Evolutionary conservation across 129 eudicot species (phyloP), one percentile per base, ranked within the genome.

Genomic region (Flaveria robusta): DNA sequence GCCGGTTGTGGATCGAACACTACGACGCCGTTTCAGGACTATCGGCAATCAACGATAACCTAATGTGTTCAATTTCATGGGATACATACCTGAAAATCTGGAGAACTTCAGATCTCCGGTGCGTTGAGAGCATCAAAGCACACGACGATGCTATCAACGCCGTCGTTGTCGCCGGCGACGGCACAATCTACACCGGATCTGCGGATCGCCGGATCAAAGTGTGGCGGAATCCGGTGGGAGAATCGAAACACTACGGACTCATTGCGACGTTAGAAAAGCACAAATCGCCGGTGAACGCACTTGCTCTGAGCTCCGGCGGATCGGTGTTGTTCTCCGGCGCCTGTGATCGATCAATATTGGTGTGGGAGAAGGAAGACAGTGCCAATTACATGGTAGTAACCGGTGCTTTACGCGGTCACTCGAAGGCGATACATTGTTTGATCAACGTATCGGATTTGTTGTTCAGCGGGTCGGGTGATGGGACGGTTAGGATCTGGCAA

Each of bases 341-440:
- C n/a, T 88, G 92, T 75, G 98, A 93, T 79, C 84, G 98, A 12
- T 93, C 98, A 43, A 93, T 93, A 14, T 62, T 93, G 82, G 98
- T 93, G 45, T 93, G 98, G 98, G 98, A 88, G 64, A 87, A 89
- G 60, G 98, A 90, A 63, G 95, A 90, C 63, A 90, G 96, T 60
- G 96, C 91, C 0, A 82, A 82, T 45, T 72, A 93, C 56, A 90
- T 90, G 98, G 86, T 78, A 73, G 92, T 90, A 7, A 84, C 85
- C 5, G 98, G 98, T 5, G 97, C 98, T 5, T 65, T 93, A 73
- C 83, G 97, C 45, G 98, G 98, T 0, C 98, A 93, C 43, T 54
- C 75, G 9, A 87, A 81, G 83, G 97, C 96, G 6, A 85, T 93
- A 20, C 73, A 90, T 20, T 93, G 96, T 66, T 75, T 93, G 70